Evolutionary conservation across 305 asterid species (phyloP), one percentile per base, ranked within the genome.

Genomic region (Fraxinus velutina): DNA sequence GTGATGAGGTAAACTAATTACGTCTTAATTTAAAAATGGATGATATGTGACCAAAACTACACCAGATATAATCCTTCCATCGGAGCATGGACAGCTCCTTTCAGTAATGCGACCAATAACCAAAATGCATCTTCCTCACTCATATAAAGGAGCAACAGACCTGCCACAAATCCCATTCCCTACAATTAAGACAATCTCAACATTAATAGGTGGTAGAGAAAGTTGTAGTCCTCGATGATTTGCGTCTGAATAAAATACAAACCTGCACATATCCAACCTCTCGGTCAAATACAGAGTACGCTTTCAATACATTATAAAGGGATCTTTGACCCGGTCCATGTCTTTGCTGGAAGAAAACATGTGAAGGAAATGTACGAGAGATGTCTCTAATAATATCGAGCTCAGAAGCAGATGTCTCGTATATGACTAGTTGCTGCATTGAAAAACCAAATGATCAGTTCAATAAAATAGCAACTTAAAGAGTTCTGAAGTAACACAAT

Each of bases 251-350:
- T 42, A 82, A 76, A 73, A 76, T 64, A 50, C 39, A 78, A 78
- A 96, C 98, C 99, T 96, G 99, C 73, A 94, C 98, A 83, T 96
- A 96, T 87, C 99, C 99, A 83, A 96, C 98, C 83, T 94, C 98
- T 89, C 98, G 89, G 88, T 96, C 98, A 83, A 77, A 96, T 4
- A 94, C 99, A 33, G 99, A 96, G 88, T 94, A 96, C n/a, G 98
- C 99, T 88, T 96, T 96, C 84, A 96, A 84, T 84, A 96, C 98
- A 78, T 96, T 96, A 90, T 96, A 96, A 71, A 96, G 98, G 75
- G 99, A 96, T 85, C 99, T 90, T 86, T 96, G 99, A 79, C 99
- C 99, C 37, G 98, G 98, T 83, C 98, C 99, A 86, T 96, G 99
- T 86, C 99, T 93, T 93, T 96, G 97, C 90, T 90, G 97, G 92